Base-by-base conservation (phyloP, 768 basidiomycete genomes). In the Sutorius australiensis region DNA sequence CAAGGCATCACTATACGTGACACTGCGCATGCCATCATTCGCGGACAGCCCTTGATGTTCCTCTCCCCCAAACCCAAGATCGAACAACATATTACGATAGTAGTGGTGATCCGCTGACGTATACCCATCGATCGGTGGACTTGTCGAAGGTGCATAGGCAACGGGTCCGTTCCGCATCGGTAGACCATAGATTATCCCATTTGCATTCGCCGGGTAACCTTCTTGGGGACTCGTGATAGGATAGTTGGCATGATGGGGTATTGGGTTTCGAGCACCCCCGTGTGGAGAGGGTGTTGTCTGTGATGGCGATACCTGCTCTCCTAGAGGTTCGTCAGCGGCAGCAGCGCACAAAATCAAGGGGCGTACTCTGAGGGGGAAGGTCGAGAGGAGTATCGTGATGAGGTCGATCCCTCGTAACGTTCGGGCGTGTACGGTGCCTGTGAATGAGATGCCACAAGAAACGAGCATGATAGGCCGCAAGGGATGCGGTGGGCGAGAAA, bases 381-480 rank as follows among this genome's bases (percentile, higher is more conserved):
- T 84, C 82, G 67, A 84, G 74, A 49, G 79, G 68, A 60, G 76
- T 66, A 57, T 62, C 71, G 43, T 76, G 65, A 71, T 62, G 71
- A 60, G 47, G 67, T 61, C 54, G 76, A 41, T 65, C 67, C 50
- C 77, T 61, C 63, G 65, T 56, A 74, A 73, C 58, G 53, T 66
- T 46, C 53, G 76, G 76, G 51, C 80, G 78, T 46, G 76, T 67
- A 59, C 80, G 79, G 62, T 82, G 78, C 51, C 77, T 77, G 60
- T 89, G 77, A 36, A 92, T 76, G 42, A 92, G 75, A 51, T 78
- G 81, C 62, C 82, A 81, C 36, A 93, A 72, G 72, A 93, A 93
- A 46, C 89, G 85, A 37, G 87, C 82, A 61, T 92, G 90, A 56
- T 84, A 84, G 32, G 82, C 82, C n/a, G 85, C 84, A 16, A 83